A percentile compares a stretch with the other conserved stretches of the same genome.
Conservation (phyloP, 305 asterid genomes). For the Fraxinus nigra region DNA sequence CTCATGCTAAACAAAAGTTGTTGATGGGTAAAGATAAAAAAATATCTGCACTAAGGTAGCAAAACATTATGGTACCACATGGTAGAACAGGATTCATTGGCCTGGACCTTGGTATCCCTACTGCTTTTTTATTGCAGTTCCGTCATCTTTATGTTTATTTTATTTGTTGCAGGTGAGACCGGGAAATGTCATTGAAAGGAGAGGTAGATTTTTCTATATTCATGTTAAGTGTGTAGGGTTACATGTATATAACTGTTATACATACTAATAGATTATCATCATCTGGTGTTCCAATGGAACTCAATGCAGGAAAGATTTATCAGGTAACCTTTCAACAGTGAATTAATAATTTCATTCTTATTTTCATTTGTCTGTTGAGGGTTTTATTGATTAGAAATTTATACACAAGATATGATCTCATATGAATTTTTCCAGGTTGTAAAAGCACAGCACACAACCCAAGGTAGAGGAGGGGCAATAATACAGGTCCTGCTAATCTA, state of each 20-base stretch:
- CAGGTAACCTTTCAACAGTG: slow-evolving; percentile 54
- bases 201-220: slow-evolving; percentile 53
- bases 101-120: neutral
- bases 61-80: neutral
- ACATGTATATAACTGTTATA: slow-evolving; percentile 2
- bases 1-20: neutral
- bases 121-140: neutral
- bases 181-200: slow-evolving; percentile 78
- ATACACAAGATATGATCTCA: neutral
- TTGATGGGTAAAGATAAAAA: neutral
- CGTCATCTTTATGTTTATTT: slow-evolving; percentile 18
- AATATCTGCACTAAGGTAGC: neutral
- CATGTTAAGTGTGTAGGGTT: slow-evolving; percentile 10
- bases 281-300: slow-evolving; percentile 31
- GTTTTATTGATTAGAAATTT: slow-evolving; percentile 1
- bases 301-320: slow-evolving; percentile 66
- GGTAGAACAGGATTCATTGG: neutral
- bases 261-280: slow-evolving; percentile 26
- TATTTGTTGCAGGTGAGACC: slow-evolving; percentile 64
- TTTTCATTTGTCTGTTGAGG: neutral
- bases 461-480: slow-evolving; percentile 95
- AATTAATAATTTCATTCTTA: neutral
- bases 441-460: slow-evolving; percentile 80
- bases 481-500: slow-evolving; percentile 59
- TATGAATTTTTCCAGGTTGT: slow-evolving; percentile 51